Percentiles rank a stretch among this genome's conserved stretches.
These are phyloP conservation scores for Geotrichum australiense DNA, from an alignment of 1,139 yeast species.

Conservation along the genomic window DNA sequence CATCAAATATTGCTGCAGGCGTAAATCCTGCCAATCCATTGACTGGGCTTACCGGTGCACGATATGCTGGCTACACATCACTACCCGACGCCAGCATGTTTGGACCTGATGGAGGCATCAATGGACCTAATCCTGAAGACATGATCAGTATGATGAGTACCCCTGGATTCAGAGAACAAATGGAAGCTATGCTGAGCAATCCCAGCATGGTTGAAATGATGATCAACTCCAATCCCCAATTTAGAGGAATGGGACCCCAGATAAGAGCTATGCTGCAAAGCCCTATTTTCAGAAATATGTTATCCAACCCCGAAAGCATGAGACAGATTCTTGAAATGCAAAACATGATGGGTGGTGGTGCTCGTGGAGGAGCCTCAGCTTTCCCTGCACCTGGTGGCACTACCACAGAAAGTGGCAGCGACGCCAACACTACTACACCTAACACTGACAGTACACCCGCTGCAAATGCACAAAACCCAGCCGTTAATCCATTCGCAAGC, in stretches of 20 bases:
- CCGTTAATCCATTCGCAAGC: constrained; percentile 25
- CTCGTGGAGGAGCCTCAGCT: constrained; percentile 17
- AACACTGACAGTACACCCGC: constrained; percentile 50
- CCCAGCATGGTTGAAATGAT: constrained; percentile 79
- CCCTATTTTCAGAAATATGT: constrained; percentile 77
- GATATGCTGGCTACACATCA: constrained; percentile 88
- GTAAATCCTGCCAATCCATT: constrained; percentile 84
- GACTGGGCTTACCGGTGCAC: constrained; percentile 88
- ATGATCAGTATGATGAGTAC: constrained; percentile 66
- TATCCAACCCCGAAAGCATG: constrained; percentile 44
- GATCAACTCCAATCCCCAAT: constrained; percentile 77
- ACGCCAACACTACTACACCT: constrained; percentile 9
- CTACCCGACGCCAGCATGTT: constrained; percentile 84
- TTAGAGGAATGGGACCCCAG: constrained; percentile 78
- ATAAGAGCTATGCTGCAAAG: constrained; percentile 80
- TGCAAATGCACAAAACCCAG: constrained; percentile 29
- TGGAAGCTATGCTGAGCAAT: constrained; percentile 75
- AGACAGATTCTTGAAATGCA: constrained; percentile 76
- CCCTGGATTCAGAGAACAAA: constrained; percentile 73
- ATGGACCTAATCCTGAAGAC: constrained; percentile 67
- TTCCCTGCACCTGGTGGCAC: constrained; percentile 23
- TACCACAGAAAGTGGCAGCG: constrained; percentile 50
- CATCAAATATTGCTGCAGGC: constrained; percentile 78
- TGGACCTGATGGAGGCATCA: constrained; percentile 94
- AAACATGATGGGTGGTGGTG: constrained; percentile 39